Evolutionary conservation across 495 filamentous ascomycete species (phyloP).

Genomic region (Bathelium albidoporum): DNA sequence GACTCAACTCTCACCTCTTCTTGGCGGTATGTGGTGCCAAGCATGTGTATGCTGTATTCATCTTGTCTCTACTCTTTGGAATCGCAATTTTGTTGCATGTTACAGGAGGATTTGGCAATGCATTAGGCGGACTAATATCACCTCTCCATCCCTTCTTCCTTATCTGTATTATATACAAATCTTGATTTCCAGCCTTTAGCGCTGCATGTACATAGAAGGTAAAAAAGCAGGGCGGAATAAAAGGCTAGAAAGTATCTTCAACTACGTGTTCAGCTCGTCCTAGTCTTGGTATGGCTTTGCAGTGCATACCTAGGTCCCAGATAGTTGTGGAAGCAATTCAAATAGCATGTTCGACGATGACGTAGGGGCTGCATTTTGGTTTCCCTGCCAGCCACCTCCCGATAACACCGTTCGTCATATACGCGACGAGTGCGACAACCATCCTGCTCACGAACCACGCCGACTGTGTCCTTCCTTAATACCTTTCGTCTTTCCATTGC

Average conservation of each 20-base stretch:
- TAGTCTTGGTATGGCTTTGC: neutral
- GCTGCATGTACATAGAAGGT: neutral
- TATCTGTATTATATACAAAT: neutral
- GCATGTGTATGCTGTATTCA: neutral
- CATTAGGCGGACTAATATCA: neutral
- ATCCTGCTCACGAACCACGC: too few relatives aligned
- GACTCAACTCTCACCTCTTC: neutral
- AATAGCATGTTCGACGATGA: too few relatives aligned
- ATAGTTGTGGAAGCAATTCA: too few relatives aligned
- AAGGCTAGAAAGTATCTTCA: neutral
- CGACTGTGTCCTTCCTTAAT: too few relatives aligned
- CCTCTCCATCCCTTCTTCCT: neutral
- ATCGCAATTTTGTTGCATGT: neutral
- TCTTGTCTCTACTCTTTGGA: neutral
- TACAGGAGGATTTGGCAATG: neutral
- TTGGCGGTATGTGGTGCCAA: neutral
- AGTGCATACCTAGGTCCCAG: neutral
- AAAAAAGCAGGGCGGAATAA: neutral
- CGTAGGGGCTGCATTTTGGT: neutral
- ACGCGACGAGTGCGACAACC: neutral
- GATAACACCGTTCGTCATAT: neutral
- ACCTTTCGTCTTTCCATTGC: too few relatives aligned
- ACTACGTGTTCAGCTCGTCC: neutral
- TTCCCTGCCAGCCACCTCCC: neutral
- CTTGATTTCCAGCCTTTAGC: neutral